Percentiles rank a stretch among this genome's conserved stretches.
These are phyloP conservation scores for Haplographium delicatum DNA, from an alignment of 495 filamentous ascomycete species.

Conservation along the genomic window DNA sequence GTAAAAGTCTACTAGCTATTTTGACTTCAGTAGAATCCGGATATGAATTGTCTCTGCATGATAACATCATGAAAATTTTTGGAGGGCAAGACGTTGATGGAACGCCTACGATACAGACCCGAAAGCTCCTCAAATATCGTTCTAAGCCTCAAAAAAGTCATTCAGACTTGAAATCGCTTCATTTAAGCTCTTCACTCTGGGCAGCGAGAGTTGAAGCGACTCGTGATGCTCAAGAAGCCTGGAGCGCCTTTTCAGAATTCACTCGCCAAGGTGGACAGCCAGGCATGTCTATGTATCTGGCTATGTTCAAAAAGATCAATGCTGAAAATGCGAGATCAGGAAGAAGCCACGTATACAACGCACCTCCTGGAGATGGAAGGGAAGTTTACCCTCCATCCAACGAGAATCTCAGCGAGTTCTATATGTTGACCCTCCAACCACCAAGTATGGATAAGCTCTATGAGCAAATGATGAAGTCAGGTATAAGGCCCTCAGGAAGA, in stretches of 20 bases:
- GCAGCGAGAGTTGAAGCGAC: slow-evolving; percentile 24
- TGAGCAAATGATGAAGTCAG: slow-evolving; percentile 17
- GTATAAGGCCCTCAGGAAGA: slow-evolving; percentile 15
- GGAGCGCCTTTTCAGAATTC: slow-evolving; percentile 21
- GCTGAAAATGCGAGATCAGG: slow-evolving; percentile 14
- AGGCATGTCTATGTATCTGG: slow-evolving; percentile 17
- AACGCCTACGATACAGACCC: slow-evolving; percentile 26
- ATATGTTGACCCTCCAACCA: slow-evolving; percentile 15
- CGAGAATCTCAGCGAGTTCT: slow-evolving; percentile 19
- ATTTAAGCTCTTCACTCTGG: slow-evolving; percentile 12
- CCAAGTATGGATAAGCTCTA: slow-evolving; percentile 22
- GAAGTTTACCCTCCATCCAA: slow-evolving; percentile 17
- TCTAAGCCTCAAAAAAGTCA: not conserved
- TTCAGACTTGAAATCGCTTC: not conserved
- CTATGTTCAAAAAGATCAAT: slow-evolving; percentile 24
- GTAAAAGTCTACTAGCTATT: slow-evolving; percentile 15
- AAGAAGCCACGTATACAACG: not conserved
- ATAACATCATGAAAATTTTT: slow-evolving; percentile 16
- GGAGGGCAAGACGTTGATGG: slow-evolving; percentile 25
- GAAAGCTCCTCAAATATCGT: slow-evolving; percentile 11
- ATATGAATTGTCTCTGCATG: slow-evolving; percentile 3
- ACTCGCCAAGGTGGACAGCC: slow-evolving; percentile 4
- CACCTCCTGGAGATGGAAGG: slow-evolving; percentile 21
- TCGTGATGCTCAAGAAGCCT: slow-evolving; percentile 25
- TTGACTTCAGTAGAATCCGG: slow-evolving; percentile 15